Base-by-base conservation (phyloP, 331 rosid genomes). In the Dryas integrifolia region DNA sequence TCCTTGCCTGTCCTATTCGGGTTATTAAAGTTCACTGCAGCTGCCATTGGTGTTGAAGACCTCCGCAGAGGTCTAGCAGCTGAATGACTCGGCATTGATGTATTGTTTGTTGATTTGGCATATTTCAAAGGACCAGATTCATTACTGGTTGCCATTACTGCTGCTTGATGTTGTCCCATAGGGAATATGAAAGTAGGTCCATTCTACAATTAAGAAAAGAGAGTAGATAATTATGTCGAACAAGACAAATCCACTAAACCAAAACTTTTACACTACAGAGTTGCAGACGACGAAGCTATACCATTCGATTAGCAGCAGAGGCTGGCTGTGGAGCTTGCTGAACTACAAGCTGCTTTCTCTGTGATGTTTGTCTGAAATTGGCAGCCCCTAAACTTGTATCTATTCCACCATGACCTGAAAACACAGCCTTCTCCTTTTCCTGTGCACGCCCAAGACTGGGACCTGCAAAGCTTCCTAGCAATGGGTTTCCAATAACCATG, bases 11-110 rank as follows among this genome's bases (percentile, higher is more conserved):
- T 65, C 74, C 77, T 58, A 70, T 73, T 78, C 44, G 88, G 86
- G 77, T 80, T 76, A 80, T 67, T 77, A 74, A 74, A 83, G 79
- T 80, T 80, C 76, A 81, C 61, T 58, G 77, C 58, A 40, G 88
- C 77, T 65, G 77, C 83, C 1, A 78, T 79, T 43, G 94, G 80
- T 35, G 86, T 81, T 26, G 83, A 82, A 75, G 86, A 82, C 53
- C 80, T 74, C 70, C 78, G 73, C 13, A 63, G 76, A 44, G 88
- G 72, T 76, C 81, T 85, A 1, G 76, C 76, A 55, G 82, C 79
- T 35, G 85, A 79, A 76, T 86, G 72, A 53, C 14, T 65, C 48
- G 72, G 73, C 3, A 76, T 68, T 48, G 88, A 73, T 68, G 85
- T 68, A 77, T 67, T 70, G 50, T 70, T 75, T 56, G 80, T 63